Evolutionary conservation across 1,139 yeast genomes (phyloP).

Genomic region (Chernovozyma sophiae-reginae): DNA sequence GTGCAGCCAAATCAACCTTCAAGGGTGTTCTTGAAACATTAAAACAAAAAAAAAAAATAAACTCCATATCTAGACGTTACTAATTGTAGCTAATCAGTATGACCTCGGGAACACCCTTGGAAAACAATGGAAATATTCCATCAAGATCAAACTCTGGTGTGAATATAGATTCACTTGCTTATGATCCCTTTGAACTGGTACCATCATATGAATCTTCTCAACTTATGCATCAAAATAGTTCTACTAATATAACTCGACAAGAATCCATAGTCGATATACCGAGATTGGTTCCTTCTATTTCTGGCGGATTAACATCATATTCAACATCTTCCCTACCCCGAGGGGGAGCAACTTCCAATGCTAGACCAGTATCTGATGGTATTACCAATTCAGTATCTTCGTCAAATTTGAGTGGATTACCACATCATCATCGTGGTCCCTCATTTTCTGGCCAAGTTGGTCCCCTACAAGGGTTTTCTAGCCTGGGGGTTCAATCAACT

Average conservation of each 20-base stretch:
- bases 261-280: neutral
- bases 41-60: too few relatives aligned
- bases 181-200: constrained; percentile 37
- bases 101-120: too few relatives aligned
- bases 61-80: too few relatives aligned
- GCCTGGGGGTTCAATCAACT: neutral
- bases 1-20: too few relatives aligned
- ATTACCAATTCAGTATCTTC: neutral
- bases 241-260: neutral
- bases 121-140: too few relatives aligned
- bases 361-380: neutral
- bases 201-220: constrained; percentile 48
- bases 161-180: constrained; percentile 6
- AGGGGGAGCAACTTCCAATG: neutral
- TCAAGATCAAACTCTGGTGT: neutral
- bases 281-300: neutral
- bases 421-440: neutral
- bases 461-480: neutral
- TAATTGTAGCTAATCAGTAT: too few relatives aligned
- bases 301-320: neutral
- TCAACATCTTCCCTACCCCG: neutral
- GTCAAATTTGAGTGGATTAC: neutral
- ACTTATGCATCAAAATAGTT: constrained; percentile 21
- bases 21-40: too few relatives aligned
- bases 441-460: neutral